Evolutionary conservation across 2,329 filamentous ascomycete genomes (phyloP).

Genomic region (Aspergillus sergii): DNA sequence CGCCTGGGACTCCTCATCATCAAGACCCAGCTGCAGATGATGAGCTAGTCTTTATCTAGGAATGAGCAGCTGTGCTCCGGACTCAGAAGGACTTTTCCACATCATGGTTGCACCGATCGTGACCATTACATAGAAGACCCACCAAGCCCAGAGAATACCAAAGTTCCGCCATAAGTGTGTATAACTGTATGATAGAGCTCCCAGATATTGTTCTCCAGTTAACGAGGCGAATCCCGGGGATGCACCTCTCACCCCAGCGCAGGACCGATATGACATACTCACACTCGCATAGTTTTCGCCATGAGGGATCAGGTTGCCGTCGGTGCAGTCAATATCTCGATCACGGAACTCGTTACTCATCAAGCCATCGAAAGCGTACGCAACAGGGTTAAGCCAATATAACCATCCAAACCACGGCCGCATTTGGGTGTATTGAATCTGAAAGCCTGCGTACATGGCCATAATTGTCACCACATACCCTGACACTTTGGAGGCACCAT

Average conservation of each 20-base stretch:
- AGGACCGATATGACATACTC: conserved; percentile 39
- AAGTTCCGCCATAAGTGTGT: conserved; percentile 60
- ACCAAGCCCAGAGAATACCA: conserved; percentile 63
- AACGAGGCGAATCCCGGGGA: conserved; percentile 50
- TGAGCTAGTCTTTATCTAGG: conserved; percentile 53
- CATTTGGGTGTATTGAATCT: conserved; percentile 47
- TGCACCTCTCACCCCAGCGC: conserved; percentile 61
- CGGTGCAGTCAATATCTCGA: conserved; percentile 31
- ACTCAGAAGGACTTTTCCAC: conserved; percentile 53
- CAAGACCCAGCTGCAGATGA: neutral
- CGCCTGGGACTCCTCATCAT: conserved; percentile 3
- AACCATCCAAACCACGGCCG: conserved; percentile 53
- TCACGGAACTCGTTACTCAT: conserved; percentile 36
- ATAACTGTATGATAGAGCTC: conserved; percentile 54
- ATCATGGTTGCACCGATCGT: conserved; percentile 59
- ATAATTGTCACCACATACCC: conserved; percentile 32
- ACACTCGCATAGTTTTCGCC: conserved; percentile 29
- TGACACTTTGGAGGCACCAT: conserved; percentile 57
- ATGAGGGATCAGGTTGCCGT: conserved; percentile 30
- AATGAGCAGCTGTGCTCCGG: conserved; percentile 57
- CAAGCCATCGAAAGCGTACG: conserved; percentile 34
- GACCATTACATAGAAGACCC: conserved; percentile 59
- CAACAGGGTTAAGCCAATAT: conserved; percentile 35
- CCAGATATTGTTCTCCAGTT: conserved; percentile 60
- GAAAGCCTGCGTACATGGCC: conserved; percentile 41